Conservation (phyloP, 495 filamentous ascomycete genomes). For the Cairneyella variabilis region DNA sequence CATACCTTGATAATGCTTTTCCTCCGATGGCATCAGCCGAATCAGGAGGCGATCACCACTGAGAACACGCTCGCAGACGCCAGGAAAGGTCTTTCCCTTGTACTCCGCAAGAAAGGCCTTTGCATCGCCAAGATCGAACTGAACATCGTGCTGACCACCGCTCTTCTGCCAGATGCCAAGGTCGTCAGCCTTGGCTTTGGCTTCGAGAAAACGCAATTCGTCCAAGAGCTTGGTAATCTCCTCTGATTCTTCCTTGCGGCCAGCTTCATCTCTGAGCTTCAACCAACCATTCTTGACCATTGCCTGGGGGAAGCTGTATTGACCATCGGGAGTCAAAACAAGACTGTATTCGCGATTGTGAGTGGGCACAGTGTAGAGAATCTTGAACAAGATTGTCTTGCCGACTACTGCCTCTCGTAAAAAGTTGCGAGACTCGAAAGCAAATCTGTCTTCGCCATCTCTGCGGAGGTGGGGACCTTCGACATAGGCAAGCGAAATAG, state of each 20-base stretch:
- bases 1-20: slow-evolving; percentile 70
- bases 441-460: slow-evolving; percentile 89
- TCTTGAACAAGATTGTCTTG: slow-evolving; percentile 77
- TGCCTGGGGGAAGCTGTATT: slow-evolving; percentile 72
- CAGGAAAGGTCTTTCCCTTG: slow-evolving; percentile 75
- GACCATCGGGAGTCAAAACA: slow-evolving; percentile 67
- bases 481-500: slow-evolving; percentile 85
- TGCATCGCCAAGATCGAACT: slow-evolving; percentile 71
- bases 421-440: slow-evolving; percentile 90
- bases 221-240: slow-evolving; percentile 67
- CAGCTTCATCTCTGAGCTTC: slow-evolving; percentile 88
- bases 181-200: slow-evolving; percentile 68
- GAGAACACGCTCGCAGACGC: slow-evolving; percentile 77
- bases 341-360: slow-evolving; percentile 86
- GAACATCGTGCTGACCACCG: slow-evolving; percentile 63
- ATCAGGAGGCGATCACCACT: slow-evolving; percentile 85
- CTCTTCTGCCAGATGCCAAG: slow-evolving; percentile 71
- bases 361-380: slow-evolving; percentile 78
- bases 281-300: slow-evolving; percentile 82
- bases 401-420: slow-evolving; percentile 80
- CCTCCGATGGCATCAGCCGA: slow-evolving; percentile 71
- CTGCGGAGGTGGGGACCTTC: slow-evolving; percentile 79
- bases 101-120: slow-evolving; percentile 68
- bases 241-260: slow-evolving; percentile 77
- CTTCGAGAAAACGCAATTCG: slow-evolving; percentile 71